phyloP scores from a whole-genome alignment of 2,329 filamentous ascomycete genomes.

The Hymenoscyphus fraxineus region DNA sequence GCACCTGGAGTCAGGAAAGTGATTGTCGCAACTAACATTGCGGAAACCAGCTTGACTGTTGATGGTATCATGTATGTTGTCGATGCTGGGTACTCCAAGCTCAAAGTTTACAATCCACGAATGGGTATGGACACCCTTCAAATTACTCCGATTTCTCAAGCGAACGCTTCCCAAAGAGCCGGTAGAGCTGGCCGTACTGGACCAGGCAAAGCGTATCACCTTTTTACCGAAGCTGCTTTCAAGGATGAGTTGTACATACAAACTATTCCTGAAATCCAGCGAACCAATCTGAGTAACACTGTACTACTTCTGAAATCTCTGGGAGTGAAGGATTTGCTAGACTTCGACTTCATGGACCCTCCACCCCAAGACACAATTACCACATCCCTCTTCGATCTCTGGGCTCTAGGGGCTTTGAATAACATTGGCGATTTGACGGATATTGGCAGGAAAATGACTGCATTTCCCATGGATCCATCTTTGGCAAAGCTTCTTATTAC shows the following conservation, averaged over 20 bases:
- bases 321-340: conserved; percentile 86
- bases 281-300: conserved; percentile 92
- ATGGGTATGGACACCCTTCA: conserved; percentile 99
- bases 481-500: conserved; percentile 93
- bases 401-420: conserved; percentile 89
- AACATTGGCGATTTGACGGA: conserved; percentile 89
- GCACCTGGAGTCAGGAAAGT: conserved; percentile 90
- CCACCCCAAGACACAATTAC: conserved; percentile 97
- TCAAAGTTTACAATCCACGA: conserved; percentile 97
- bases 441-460: conserved; percentile 88
- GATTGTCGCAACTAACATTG: conserved; percentile 97
- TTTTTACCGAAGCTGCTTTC: conserved; percentile 92
- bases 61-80: conserved; percentile 99
- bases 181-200: conserved; percentile 92
- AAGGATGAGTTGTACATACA: conserved; percentile 95
- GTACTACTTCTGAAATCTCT: conserved; percentile 91
- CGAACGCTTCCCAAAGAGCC: conserved; percentile 89
- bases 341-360: conserved; percentile 99
- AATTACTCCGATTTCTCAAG: conserved; percentile 95
- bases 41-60: conserved; percentile 94
- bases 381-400: conserved; percentile 94
- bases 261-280: conserved; percentile 95
- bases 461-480: conserved; percentile 96
- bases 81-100: conserved; percentile 90
- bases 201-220: conserved; percentile 88